Evolutionary conservation across 108 stramenopile genomes (phyloP).

Genomic region (Discostella pseudostelligera): DNA sequence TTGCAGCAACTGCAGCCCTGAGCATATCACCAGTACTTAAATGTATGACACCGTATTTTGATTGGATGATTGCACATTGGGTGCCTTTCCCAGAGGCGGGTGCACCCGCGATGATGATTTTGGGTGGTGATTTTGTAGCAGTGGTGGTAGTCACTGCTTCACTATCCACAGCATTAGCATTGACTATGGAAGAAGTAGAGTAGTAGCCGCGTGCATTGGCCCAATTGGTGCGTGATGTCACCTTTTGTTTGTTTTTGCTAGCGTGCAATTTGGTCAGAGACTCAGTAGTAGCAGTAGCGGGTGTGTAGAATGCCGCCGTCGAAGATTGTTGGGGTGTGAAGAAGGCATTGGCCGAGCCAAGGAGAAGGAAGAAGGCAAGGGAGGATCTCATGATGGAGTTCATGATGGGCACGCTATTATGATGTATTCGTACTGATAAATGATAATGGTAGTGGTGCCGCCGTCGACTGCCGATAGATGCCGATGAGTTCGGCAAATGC

Average conservation of each 20-base stretch:
- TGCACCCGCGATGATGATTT: slow-evolving; percentile 71
- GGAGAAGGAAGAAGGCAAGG: too few relatives aligned
- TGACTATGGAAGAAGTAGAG: not conserved
- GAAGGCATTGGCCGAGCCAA: slow-evolving; percentile 4
- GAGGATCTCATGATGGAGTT: too few relatives aligned
- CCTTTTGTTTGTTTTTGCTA: slow-evolving; percentile 26
- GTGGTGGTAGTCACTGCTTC: not conserved
- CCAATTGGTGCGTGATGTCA: slow-evolving; percentile 40
- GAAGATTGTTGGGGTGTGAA: slow-evolving; percentile 1
- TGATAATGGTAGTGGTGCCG: too few relatives aligned
- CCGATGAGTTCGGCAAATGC: too few relatives aligned
- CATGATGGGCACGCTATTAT: too few relatives aligned
- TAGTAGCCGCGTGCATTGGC: slow-evolving; percentile 30
- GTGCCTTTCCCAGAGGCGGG: slow-evolving; percentile 84
- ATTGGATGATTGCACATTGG: slow-evolving; percentile 72
- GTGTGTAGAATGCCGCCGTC: not conserved
- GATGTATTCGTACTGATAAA: too few relatives aligned
- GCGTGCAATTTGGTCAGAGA: slow-evolving; percentile 22
- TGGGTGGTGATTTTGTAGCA: slow-evolving; percentile 13
- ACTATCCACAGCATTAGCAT: not conserved
- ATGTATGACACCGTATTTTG: slow-evolving; percentile 69
- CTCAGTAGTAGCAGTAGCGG: not conserved
- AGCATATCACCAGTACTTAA: slow-evolving; percentile 85
- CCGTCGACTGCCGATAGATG: too few relatives aligned
- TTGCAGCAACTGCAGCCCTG: slow-evolving; percentile 60